Conservation (phyloP, 345 rosid species). For the Boechera divaricarpa region DNA sequence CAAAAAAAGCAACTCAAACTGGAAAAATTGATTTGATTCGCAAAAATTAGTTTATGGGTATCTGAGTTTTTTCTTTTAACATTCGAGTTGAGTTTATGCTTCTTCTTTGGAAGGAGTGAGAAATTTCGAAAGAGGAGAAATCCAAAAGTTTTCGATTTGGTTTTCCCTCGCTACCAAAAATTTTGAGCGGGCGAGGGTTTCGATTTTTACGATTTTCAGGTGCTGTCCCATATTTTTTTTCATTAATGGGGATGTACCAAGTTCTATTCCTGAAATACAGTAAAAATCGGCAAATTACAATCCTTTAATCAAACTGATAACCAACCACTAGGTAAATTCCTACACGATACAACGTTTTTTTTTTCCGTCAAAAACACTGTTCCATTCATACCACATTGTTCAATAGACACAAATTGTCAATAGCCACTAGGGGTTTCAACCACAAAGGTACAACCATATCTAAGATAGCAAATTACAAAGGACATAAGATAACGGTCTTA, state of each 20-base stretch:
- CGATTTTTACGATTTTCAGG: neutral
- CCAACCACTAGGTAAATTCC: too few relatives aligned
- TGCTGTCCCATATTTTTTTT: neutral
- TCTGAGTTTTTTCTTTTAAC: neutral
- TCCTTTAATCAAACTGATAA: neutral
- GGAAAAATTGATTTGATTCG: neutral
- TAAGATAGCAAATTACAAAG: too few relatives aligned
- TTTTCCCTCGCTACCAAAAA: constrained; percentile 9
- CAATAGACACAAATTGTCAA: too few relatives aligned
- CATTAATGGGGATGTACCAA: neutral
- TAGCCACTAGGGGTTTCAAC: too few relatives aligned
- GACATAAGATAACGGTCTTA: too few relatives aligned
- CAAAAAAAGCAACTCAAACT: neutral
- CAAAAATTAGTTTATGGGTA: neutral
- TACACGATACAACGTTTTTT: too few relatives aligned
- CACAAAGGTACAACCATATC: too few relatives aligned
- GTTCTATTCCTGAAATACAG: neutral
- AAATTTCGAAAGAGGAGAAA: neutral
- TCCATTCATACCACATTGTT: too few relatives aligned
- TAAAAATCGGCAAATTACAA: neutral
- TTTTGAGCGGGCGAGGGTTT: neutral
- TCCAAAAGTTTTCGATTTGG: neutral
- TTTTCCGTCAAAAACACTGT: too few relatives aligned
- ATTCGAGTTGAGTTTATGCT: neutral
- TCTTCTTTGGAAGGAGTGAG: neutral